Base-by-base conservation (phyloP, 1,284 basidiomycete genomes). In the Trametes hirsuta region DNA sequence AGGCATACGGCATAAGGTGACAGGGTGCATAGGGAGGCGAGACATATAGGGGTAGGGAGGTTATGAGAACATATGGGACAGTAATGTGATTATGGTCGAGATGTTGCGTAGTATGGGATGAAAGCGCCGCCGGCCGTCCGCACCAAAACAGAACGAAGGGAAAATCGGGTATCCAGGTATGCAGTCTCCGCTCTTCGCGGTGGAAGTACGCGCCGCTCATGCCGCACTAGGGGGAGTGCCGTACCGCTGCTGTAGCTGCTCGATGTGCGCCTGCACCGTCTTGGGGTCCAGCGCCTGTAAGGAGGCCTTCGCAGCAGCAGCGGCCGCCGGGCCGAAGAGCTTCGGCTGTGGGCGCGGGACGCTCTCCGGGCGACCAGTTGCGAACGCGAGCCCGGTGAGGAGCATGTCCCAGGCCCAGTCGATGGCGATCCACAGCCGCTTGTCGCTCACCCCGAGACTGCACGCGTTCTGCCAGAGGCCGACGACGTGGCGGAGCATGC, bases 381-480 rank as follows among this genome's bases (percentile, higher is more conserved):
- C 49, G 47, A 61, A 47, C 40, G 58, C 59, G 37, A 86, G 67
- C 4, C 84, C 82, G 4, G 71, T 75, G 14, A 85, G 71, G 30
- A 86, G 66, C n/a, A 85, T 72, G 67, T 80, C 77, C 86, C 87
- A 91, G 35, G 82, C 79, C 30, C 81, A 68, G 51, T 85, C 82
- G 53, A 89, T 73, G 30, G 77, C 75, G n/a, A 74, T 72, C 87
- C 88, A 91, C 15, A 90, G 72, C 3, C 68, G 66, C 44, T 73
- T 68, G 67, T 88, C 82, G 58, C 76, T 79, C n/a, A 90, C 73
- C 0, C 86, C 86, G 34, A 91, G 74, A 9, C 80, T 81, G 66
- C 81, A 83, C 5, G 80, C 78, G 68, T 90, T 88, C 62, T 79
- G 74, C 84, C 86, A 90, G 6, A 90, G 70, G 0, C 84, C 86